Base-by-base conservation (phyloP, 192 early-diverging fungal genomes). In the Geranomyces michiganensis region DNA sequence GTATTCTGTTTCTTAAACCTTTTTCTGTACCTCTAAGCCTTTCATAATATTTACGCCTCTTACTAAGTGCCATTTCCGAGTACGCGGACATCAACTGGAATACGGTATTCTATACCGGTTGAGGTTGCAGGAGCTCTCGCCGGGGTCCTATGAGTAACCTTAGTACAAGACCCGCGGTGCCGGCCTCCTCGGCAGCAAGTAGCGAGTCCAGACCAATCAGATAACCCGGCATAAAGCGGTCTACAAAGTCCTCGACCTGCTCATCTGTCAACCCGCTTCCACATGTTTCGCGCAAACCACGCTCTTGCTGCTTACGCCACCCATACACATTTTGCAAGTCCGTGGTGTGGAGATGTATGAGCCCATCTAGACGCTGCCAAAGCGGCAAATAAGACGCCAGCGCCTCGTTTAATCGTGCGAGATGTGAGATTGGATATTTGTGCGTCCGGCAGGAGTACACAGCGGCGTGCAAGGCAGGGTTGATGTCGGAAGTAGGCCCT, bases 281-380 rank as follows among this genome's bases (percentile, higher is more conserved):
- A 22, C 29, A 49, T 13, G 67, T 64, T 9, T 51, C 60, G 60
- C 77, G 65, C 83, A 91, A 74, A 36, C 76, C 60, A 33, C 91
- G 83, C 72, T 98, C 96, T 76, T 96, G 95, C 51, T 98, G 79
- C 59, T 85, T 82, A 58, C 96, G 83, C 96, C 96, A 98, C 48
- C 83, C 67, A 79, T 92, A 95, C 0, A 96, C 89, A 0, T 88
- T 75, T 13, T 81, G 73, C 19, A 92, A 62, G 61, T 90, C 81
- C 0, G 80, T 55, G 0, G 91, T 80, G 2, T 82, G 77, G 45
- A 96, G 72, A 62, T 88, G 92, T 32, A 95, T 73, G 81, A 94
- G 91, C 17, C 84, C 84, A 71, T 96, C 92, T 22, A 98, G 67
- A 56, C 85, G 84, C 5, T 80, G 79, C 62, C 93, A 92, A 64